phyloP scores from a whole-genome alignment of 169 alveolate species.

The Eimeria praecox region DNA sequence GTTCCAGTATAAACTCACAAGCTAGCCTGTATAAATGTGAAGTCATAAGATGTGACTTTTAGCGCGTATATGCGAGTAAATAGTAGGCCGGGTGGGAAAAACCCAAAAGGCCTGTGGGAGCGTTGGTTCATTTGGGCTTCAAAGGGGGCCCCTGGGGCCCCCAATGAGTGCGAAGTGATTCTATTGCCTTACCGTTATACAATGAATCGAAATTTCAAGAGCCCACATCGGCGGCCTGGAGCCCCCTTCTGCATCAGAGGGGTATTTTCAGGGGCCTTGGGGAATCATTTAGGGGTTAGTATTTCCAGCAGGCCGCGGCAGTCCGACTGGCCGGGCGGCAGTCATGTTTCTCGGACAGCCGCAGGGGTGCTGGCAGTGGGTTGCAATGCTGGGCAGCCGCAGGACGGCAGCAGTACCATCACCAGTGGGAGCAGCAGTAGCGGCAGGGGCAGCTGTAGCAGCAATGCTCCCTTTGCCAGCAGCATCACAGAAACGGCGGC shows the following conservation, averaged over 20 bases:
- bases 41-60: not conserved
- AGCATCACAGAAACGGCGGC: not conserved
- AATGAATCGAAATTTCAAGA: not conserved
- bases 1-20: not conserved
- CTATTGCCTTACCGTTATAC: not conserved
- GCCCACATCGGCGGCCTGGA: constrained; percentile 34
- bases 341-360: not conserved
- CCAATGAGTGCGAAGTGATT: not conserved
- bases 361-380: not conserved
- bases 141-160: constrained; percentile 57
- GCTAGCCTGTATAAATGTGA: not conserved
- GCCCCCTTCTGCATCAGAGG: constrained; percentile 3
- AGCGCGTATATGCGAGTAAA: not conserved
- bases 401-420: constrained; percentile 5
- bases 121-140: not conserved
- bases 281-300: not conserved
- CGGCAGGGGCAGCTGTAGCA: not conserved
- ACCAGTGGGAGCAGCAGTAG: not conserved
- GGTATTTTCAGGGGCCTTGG: constrained; percentile 21
- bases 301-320: not conserved
- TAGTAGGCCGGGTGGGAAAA: not conserved
- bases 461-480: not conserved
- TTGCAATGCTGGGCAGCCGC: not conserved
- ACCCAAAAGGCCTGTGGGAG: not conserved
- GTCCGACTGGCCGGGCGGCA: not conserved